Conservation (phyloP, 2,329 filamentous ascomycete species). For the Basipetospora chlamydospora region DNA sequence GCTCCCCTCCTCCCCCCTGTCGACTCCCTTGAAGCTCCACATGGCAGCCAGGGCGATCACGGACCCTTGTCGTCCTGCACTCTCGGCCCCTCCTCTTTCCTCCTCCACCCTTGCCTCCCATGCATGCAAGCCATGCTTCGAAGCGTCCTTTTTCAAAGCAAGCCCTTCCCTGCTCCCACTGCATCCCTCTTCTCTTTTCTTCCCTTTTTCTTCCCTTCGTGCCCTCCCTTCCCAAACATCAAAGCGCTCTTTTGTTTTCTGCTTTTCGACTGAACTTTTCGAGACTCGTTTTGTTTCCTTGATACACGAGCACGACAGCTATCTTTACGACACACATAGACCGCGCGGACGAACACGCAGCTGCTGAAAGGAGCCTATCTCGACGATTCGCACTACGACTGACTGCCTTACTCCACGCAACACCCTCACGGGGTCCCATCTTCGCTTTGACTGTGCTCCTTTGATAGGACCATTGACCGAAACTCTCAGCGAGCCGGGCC, state of each 20-base stretch:
- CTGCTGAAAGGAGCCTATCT: not conserved
- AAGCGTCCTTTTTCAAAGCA: not conserved
- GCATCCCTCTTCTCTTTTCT: not conserved
- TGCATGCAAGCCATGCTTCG: not conserved
- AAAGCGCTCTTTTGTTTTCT: no score
- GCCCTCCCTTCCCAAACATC: no score
- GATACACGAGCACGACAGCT: no score
- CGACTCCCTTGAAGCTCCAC: no score
- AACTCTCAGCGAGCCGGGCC: not conserved
- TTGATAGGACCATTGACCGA: not conserved
- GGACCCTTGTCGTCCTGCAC: not conserved
- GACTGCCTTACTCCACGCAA: not conserved
- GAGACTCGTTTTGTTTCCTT: not conserved
- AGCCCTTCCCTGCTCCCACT: not conserved
- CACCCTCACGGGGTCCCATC: not conserved
- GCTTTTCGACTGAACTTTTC: not conserved
- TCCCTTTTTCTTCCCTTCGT: not conserved
- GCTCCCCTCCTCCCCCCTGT: not conserved
- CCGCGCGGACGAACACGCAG: not conserved
- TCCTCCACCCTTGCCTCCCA: not conserved
- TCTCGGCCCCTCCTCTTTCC: not conserved
- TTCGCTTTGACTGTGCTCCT: not conserved
- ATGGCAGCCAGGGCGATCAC: no score
- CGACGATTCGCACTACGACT: not conserved
- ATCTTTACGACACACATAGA: no score